Evolutionary conservation across 805 yeast genomes (phyloP).

Genomic region (Cyberlindnera veronae): DNA sequence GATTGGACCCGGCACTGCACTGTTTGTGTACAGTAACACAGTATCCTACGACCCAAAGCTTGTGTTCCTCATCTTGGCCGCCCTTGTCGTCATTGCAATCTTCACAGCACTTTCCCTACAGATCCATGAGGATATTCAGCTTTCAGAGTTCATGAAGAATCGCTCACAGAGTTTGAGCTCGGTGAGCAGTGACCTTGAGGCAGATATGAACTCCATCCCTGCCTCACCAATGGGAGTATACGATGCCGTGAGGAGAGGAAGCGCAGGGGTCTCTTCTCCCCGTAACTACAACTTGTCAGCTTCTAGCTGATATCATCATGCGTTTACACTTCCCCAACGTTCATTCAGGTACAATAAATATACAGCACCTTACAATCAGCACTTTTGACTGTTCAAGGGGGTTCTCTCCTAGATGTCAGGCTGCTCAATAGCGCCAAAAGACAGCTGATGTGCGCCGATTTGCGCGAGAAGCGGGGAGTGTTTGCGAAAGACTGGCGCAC

Average conservation of each 20-base stretch:
- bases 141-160: conserved; percentile 7
- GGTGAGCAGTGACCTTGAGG: conserved; percentile 3
- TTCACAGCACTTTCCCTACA: conserved; percentile 1
- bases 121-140: conserved; percentile 15
- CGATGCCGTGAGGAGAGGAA: conserved; percentile 12
- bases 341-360: too few relatives aligned
- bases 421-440: too few relatives aligned
- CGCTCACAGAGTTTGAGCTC: conserved; percentile 3
- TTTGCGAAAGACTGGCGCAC: too few relatives aligned
- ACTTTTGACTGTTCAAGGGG: too few relatives aligned
- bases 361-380: too few relatives aligned
- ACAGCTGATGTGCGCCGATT: too few relatives aligned
- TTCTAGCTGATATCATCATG: too few relatives aligned
- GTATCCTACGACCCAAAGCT: conserved; percentile 36
- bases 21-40: conserved; percentile 46
- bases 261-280: conserved; percentile 11
- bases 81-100: conserved; percentile 2
- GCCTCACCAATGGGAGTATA: conserved; percentile 12
- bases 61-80: conserved; percentile 29
- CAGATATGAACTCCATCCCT: conserved; percentile 2
- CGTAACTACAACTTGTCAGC: too few relatives aligned
- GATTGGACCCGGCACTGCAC: conserved; percentile 44
- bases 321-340: too few relatives aligned
- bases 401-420: too few relatives aligned
- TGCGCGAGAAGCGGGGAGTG: too few relatives aligned